phyloP scores from a whole-genome alignment of 768 basidiomycete genomes.

The Naganishia vaughanmartiniae region DNA sequence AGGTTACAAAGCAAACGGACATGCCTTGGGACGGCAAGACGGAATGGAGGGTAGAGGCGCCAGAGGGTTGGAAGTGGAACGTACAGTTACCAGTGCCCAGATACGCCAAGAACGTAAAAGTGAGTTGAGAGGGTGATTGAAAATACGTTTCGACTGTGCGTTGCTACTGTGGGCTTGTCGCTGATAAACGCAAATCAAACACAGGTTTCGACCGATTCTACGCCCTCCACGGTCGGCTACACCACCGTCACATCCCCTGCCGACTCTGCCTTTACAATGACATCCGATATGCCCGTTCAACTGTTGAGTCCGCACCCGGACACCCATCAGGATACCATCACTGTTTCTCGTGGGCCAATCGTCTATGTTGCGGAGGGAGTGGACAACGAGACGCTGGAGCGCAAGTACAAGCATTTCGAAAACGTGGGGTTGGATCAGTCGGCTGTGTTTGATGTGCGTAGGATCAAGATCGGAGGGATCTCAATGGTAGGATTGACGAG shows the following conservation, averaged over 20 bases:
- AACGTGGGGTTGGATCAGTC: constrained; percentile 31
- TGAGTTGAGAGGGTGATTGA: constrained; percentile 25
- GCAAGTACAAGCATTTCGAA: constrained; percentile 36
- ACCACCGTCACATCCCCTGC: neutral
- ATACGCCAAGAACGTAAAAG: constrained; percentile 36
- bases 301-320: constrained; percentile 34
- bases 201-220: neutral
- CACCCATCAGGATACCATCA: constrained; percentile 37
- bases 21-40: constrained; percentile 38
- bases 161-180: neutral
- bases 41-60: constrained; percentile 25
- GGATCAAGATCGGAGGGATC: constrained; percentile 32
- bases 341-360: constrained; percentile 39
- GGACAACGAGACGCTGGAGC: constrained; percentile 36
- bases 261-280: constrained; percentile 2
- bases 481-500: constrained; percentile 26
- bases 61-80: constrained; percentile 36
- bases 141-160: neutral
- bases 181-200: neutral
- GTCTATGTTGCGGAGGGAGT: constrained; percentile 38
- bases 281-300: constrained; percentile 35
- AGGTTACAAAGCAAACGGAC: constrained; percentile 32
- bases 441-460: constrained; percentile 30
- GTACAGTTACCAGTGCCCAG: constrained; percentile 34
- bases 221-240: neutral